Percentiles rank a stretch among this genome's conserved stretches.
Evolutionary conservation across 352 stramenopile species (phyloP).

Genomic region (Hyaloperonospora brassicae): DNA sequence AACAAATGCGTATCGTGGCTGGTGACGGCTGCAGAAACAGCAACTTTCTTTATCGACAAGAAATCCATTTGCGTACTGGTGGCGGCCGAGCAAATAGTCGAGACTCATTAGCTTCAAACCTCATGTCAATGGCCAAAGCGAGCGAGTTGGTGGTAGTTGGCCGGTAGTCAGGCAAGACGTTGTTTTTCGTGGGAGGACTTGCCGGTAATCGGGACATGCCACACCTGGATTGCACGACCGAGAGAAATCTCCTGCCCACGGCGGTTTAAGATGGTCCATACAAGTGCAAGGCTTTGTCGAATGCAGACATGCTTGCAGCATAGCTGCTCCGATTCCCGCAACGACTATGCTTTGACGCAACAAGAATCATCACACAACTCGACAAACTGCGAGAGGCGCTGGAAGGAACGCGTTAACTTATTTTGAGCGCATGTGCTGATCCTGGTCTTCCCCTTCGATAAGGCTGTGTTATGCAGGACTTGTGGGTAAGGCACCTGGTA

Average conservation of each 20-base stretch:
- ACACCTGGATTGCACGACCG: constrained; percentile 6
- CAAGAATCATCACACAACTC: too few relatives aligned
- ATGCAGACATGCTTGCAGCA: constrained; percentile 32
- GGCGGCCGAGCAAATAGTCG: background rate
- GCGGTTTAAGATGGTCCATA: constrained; percentile 23
- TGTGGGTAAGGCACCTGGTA: too few relatives aligned
- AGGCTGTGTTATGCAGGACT: too few relatives aligned
- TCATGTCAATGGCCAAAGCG: constrained; percentile 14
- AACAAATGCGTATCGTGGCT: constrained; percentile 31
- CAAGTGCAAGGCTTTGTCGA: constrained; percentile 31
- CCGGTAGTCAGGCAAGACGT: constrained; percentile 23
- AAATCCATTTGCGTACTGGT: constrained; percentile 23
- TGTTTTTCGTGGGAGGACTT: constrained; percentile 21
- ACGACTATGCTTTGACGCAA: too few relatives aligned
- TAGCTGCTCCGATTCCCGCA: constrained; percentile 3
- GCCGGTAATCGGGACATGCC: constrained; percentile 27
- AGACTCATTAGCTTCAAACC: constrained; percentile 4
- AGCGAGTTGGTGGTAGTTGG: constrained; percentile 15
- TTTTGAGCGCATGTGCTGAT: too few relatives aligned
- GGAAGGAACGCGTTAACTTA: too few relatives aligned
- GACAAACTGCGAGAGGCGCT: too few relatives aligned
- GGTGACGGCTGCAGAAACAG: constrained; percentile 19
- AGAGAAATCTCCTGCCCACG: too few relatives aligned
- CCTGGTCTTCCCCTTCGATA: too few relatives aligned
- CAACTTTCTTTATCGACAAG: constrained; percentile 24